These are phyloP conservation scores for Solanum aculeatissimum DNA, from an alignment of 305 asterid species.

Conservation along the genomic window DNA sequence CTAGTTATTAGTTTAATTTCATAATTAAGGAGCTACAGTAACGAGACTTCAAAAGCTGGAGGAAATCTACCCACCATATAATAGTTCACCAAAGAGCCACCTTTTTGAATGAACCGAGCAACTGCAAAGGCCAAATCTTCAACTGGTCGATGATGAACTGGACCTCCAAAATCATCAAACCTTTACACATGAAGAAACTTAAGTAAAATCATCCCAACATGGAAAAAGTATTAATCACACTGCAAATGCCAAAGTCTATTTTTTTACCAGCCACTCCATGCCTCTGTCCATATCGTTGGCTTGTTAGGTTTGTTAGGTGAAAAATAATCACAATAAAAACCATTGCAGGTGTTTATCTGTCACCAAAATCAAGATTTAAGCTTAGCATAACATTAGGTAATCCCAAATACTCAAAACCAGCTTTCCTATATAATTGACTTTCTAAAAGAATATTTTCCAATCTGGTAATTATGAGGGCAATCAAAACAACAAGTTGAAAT, in stretches of 20 bases:
- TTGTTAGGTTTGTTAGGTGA: conserved; percentile 86
- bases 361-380: conserved; percentile 3
- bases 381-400: neutral
- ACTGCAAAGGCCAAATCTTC: conserved; percentile 93
- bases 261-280: conserved; percentile 94
- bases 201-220: neutral
- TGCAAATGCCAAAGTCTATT: neutral
- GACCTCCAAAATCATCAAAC: conserved; percentile 87
- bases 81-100: conserved; percentile 89
- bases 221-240: neutral
- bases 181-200: conserved; percentile 19
- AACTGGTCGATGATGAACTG: conserved; percentile 81
- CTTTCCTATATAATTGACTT: neutral
- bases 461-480: neutral
- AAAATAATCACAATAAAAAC: conserved; percentile 85
- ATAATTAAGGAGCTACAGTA: neutral
- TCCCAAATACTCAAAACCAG: neutral
- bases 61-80: conserved; percentile 52
- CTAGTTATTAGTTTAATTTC: neutral
- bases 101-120: conserved; percentile 83
- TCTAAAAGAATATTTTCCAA: neutral
- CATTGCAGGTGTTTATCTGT: conserved; percentile 96
- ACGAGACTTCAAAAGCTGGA: neutral
- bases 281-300: conserved; percentile 92
- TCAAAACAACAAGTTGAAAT: neutral